phyloP scores from a whole-genome alignment of 306 rosid species.

The Dicorynia guianensis region DNA sequence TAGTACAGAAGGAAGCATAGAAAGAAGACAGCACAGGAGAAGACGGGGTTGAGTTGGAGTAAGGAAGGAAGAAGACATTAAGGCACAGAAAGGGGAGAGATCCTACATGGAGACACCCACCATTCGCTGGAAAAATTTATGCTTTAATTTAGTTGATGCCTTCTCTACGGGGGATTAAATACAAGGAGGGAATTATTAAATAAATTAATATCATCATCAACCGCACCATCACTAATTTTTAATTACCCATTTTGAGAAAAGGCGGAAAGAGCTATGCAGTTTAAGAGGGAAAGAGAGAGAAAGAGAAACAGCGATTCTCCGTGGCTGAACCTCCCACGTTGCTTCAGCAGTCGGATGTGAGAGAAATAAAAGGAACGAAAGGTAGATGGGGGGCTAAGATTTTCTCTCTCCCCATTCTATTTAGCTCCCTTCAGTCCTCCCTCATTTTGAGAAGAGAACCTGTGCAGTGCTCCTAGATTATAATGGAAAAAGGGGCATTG shows the following conservation, averaged over 20 bases:
- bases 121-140: conserved; percentile 50
- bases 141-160: conserved; percentile 42
- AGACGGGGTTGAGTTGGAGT: conserved; percentile 23
- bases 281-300: conserved; percentile 23
- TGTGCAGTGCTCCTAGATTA: not conserved
- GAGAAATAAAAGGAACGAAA: conserved; percentile 23
- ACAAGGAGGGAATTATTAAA: not conserved
- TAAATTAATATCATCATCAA: conserved; percentile 43
- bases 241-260: conserved; percentile 32
- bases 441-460: not conserved
- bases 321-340: conserved; percentile 46
- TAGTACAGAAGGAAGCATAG: conserved; percentile 8
- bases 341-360: conserved; percentile 44
- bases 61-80: conserved; percentile 40
- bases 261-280: conserved; percentile 1
- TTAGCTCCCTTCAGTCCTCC: not conserved
- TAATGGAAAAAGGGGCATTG: not conserved
- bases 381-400: not conserved
- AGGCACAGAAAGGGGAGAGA: conserved; percentile 41
- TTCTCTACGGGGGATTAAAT: conserved; percentile 33
- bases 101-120: conserved; percentile 48
- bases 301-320: conserved; percentile 22
- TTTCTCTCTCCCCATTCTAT: not conserved
- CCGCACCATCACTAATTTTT: conserved; percentile 40
- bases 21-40: conserved; percentile 10